Conservation (phyloP, 305 asterid species). For the Andrographis paniculata region DNA sequence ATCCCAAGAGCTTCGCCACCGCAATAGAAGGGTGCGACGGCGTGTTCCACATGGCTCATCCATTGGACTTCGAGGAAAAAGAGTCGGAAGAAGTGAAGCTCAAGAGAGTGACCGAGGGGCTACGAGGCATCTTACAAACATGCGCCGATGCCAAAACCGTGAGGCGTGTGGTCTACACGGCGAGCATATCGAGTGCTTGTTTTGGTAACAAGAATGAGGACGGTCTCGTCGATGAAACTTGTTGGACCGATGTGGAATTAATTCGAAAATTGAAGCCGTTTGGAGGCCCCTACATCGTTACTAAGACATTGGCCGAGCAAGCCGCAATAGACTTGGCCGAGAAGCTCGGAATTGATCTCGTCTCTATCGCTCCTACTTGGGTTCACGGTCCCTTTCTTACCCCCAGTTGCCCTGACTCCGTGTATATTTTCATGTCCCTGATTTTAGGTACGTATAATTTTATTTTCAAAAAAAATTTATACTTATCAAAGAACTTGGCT, state of each 20-base stretch:
- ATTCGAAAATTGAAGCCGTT: conserved; percentile 21
- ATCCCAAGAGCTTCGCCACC: conserved; percentile 34
- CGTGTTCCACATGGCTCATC: conserved; percentile 71
- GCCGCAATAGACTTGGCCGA: conserved; percentile 40
- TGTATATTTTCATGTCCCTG: conserved; percentile 30
- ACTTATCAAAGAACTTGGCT: too few relatives aligned
- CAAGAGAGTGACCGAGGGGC: conserved; percentile 23
- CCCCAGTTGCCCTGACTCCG: conserved; percentile 32
- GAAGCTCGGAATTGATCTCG: conserved; percentile 39
- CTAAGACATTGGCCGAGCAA: conserved; percentile 43
- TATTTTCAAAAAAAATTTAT: not conserved
- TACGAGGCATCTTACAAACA: conserved; percentile 28
- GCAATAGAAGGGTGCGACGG: conserved; percentile 64
- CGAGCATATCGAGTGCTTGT: conserved; percentile 32
- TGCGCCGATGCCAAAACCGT: conserved; percentile 45
- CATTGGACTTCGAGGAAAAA: conserved; percentile 34
- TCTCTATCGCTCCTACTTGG: conserved; percentile 31
- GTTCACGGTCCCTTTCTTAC: conserved; percentile 41
- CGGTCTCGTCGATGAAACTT: conserved; percentile 32
- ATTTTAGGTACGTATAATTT: conserved; percentile 26
- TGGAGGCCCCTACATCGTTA: conserved; percentile 33
- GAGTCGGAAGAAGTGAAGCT: conserved; percentile 38
- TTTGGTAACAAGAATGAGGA: conserved; percentile 1
- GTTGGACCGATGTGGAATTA: conserved; percentile 49
- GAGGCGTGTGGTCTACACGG: conserved; percentile 52